These are phyloP conservation scores for Asterionellopsis glacialis DNA, from an alignment of 108 stramenopile species.

Conservation along the genomic window DNA sequence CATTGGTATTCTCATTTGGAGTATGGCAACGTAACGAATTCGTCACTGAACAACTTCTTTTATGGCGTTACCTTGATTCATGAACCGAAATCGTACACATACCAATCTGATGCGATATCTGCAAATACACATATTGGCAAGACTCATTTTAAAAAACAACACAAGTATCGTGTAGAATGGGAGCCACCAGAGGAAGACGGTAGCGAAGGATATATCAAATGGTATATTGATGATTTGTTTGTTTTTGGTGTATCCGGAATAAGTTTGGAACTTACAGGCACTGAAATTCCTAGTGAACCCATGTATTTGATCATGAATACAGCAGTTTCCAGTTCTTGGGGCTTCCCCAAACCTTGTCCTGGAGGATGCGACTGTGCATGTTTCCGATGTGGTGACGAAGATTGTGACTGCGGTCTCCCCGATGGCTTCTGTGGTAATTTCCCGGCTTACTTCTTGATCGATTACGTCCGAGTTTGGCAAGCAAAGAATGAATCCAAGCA, in stretches of 20 bases:
- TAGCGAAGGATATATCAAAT: conserved; percentile 60
- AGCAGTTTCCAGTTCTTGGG: conserved; percentile 80
- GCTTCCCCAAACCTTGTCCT: conserved; percentile 79
- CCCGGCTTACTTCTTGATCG: conserved; percentile 84
- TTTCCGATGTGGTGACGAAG: conserved; percentile 80
- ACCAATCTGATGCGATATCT: conserved; percentile 84
- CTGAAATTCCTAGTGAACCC: conserved; percentile 81
- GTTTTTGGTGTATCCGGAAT: conserved; percentile 59
- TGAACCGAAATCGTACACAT: conserved; percentile 64
- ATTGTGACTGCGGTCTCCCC: conserved; percentile 83
- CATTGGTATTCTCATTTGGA: conserved; percentile 80
- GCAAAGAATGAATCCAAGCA: conserved; percentile 69
- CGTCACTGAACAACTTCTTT: conserved; percentile 82
- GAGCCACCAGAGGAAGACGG: conserved; percentile 73
- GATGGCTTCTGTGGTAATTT: conserved; percentile 85
- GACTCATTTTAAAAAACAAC: conserved; percentile 56
- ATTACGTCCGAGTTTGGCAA: conserved; percentile 87
- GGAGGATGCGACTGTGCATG: conserved; percentile 74
- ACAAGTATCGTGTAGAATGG: conserved; percentile 85
- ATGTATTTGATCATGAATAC: conserved; percentile 90
- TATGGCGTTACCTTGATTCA: conserved; percentile 80
- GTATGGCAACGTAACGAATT: conserved; percentile 64
- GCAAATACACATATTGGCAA: conserved; percentile 66
- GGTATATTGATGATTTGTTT: conserved; percentile 74
- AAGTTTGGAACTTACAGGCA: conserved; percentile 56